Evolutionary conservation across 495 filamentous ascomycete genomes (phyloP).

Genomic region (Podospora comata): DNA sequence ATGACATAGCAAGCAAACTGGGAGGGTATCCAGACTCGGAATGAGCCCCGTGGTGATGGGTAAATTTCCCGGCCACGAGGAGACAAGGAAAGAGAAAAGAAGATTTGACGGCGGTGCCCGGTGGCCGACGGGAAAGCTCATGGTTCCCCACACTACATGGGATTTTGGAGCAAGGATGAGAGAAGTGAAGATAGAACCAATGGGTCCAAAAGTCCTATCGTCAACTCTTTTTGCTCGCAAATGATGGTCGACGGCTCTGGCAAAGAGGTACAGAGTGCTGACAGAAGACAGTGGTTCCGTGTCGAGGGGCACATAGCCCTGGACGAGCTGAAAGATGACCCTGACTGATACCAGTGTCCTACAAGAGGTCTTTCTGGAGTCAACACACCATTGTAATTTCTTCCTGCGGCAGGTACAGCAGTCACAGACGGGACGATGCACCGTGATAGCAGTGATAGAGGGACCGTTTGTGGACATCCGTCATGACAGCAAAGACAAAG

Average conservation of each 20-base stretch:
- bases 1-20: background rate
- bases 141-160: background rate
- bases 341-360: background rate
- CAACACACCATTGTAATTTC: conserved; percentile 18
- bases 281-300: background rate
- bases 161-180: background rate
- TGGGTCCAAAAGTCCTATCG: background rate
- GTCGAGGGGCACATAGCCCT: background rate
- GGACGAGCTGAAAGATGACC: conserved; percentile 6
- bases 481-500: background rate
- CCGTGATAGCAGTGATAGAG: background rate
- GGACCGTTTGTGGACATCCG: background rate
- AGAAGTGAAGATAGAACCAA: background rate
- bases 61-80: conserved; percentile 32
- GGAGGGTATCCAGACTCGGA: background rate
- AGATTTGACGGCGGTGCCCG: conserved; percentile 1
- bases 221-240: background rate
- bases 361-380: conserved; percentile 5
- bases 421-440: conserved; percentile 14
- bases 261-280: background rate
- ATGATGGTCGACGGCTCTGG: background rate
- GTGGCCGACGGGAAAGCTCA: background rate
- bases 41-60: background rate
- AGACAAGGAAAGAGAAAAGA: conserved; percentile 14
- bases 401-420: conserved; percentile 29